A percentile compares a stretch with the other conserved stretches of the same genome.
Evolutionary conservation across 257 asterid genomes (phyloP).

Genomic region (Cinchona pubescens): DNA sequence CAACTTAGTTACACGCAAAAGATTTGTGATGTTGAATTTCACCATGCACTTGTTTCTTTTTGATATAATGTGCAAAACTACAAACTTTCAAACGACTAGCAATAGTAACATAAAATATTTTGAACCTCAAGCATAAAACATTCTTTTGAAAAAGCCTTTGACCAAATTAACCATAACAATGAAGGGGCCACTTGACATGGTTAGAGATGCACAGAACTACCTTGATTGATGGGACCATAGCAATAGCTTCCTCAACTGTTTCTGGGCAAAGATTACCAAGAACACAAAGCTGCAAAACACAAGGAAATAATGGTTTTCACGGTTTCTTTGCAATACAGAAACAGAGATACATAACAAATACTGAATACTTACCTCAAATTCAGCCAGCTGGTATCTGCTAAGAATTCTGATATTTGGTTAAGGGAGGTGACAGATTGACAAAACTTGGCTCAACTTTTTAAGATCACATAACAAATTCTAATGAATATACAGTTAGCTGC

Average conservation of each 20-base stretch:
- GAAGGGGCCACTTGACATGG: neutral
- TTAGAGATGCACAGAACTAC: conserved; percentile 34
- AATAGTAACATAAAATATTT: neutral
- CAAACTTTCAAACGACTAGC: neutral
- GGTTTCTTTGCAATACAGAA: neutral
- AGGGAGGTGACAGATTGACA: conserved; percentile 20
- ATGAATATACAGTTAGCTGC: neutral
- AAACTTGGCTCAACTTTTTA: neutral
- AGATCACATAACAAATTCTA: neutral
- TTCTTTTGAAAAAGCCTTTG: neutral
- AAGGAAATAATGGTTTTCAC: neutral
- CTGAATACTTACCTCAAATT: conserved; percentile 61
- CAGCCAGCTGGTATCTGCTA: conserved; percentile 81
- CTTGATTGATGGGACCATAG: conserved; percentile 97
- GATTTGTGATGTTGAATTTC: neutral
- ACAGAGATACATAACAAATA: neutral
- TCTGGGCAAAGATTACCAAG: conserved; percentile 97
- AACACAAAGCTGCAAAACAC: conserved; percentile 64
- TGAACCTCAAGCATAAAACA: neutral
- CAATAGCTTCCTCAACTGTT: conserved; percentile 86
- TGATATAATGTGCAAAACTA: neutral
- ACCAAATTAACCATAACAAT: neutral
- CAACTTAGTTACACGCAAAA: neutral
- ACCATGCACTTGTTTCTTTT: neutral
- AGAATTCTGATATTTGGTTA: conserved; percentile 65